Evolutionary conservation across 495 filamentous ascomycete species (phyloP), one percentile per base, ranked within the genome.

Genomic region (Aspergillus nanangensis): DNA sequence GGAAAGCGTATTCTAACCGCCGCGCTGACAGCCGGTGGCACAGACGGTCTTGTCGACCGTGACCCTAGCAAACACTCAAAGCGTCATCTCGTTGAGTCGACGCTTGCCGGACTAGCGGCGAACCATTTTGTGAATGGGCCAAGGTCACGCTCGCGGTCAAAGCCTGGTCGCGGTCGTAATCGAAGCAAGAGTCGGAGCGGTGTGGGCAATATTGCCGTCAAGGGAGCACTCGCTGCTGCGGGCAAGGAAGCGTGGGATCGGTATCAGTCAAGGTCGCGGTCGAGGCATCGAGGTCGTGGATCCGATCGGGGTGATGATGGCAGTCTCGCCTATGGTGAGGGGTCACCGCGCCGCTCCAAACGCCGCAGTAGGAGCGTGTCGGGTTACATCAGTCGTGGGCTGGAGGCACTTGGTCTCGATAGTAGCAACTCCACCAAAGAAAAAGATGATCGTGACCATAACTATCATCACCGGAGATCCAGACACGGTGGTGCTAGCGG

Each of bases 1-100:
- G 88, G 88, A 45, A 89, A 86, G 64, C 85, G 90, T 29, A 80
- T 96, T 48, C 75, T 94, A 15, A 95, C 90, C 19, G 90, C 90
- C 15, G 90, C 90, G 14, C 76, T 92, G 23, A 80, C 86, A 55
- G 88, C 90, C 35, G 90, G 86, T 53, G 84, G 88, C 22, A 82
- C 94, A 46, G 88, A 94, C 63, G 84, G 84, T 18, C 75, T 90
- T 11, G 67, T 84, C 40, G 82, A 83, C 42, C 79, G 78, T 31
- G 78, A 92, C 49, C 77, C 82, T n/a, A 79, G 81, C n/a, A 82
- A 84, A 60, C 78, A 89, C 53, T 75, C 75, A 58, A 90, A 83
- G 59, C 66, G 71, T 32, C 74, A 86, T 60, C 56, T 82, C 37
- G 57, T 80, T 31, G 88, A 92, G 58, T 86, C 90, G 29, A 88